phyloP scores from a whole-genome alignment of 2,329 filamentous ascomycete species.

The Arthrinium puccinioides region DNA sequence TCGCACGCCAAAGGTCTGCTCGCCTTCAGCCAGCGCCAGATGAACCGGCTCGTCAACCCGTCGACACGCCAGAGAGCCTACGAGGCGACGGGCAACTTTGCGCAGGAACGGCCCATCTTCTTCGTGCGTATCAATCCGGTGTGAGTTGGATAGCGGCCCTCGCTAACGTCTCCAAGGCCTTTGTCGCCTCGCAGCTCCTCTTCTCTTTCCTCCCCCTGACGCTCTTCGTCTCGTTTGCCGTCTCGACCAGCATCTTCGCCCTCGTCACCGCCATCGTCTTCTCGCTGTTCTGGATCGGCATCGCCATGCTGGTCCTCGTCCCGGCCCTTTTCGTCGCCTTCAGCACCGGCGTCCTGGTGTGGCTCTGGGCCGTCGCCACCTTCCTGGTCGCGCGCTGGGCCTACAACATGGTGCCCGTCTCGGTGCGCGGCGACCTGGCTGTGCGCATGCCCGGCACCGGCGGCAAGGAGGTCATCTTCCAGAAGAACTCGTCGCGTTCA shows the following conservation, averaged over 20 bases:
- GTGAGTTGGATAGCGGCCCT: no score
- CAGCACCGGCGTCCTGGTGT: slow-evolving; percentile 54
- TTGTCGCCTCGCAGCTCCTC: slow-evolving; percentile 57
- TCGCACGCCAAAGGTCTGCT: slow-evolving; percentile 28
- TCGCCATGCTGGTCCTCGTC: slow-evolving; percentile 60
- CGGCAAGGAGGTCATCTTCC: slow-evolving; percentile 16
- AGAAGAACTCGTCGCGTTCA: no score
- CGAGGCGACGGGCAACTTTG: slow-evolving; percentile 46
- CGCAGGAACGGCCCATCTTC: slow-evolving; percentile 58
- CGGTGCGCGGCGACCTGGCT: slow-evolving; percentile 8
- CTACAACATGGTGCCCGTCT: slow-evolving; percentile 24
- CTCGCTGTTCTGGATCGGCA: slow-evolving; percentile 58
- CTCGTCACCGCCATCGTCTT: slow-evolving; percentile 56
- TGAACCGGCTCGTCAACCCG: slow-evolving; percentile 50
- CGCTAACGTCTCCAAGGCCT: slow-evolving; percentile 41
- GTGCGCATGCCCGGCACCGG: slow-evolving; percentile 5
- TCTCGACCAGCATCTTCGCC: slow-evolving; percentile 56
- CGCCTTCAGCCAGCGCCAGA: slow-evolving; percentile 33
- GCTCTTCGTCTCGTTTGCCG: slow-evolving; percentile 60
- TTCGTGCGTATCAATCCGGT: slow-evolving; percentile 42
- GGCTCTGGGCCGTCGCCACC: slow-evolving; percentile 57
- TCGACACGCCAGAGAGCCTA: slow-evolving; percentile 51
- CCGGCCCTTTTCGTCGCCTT: slow-evolving; percentile 62
- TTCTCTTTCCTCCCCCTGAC: slow-evolving; percentile 61
- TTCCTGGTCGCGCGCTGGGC: slow-evolving; percentile 44